Evolutionary conservation across 345 rosid species (phyloP).

Genomic region (Luvunga scandens): DNA sequence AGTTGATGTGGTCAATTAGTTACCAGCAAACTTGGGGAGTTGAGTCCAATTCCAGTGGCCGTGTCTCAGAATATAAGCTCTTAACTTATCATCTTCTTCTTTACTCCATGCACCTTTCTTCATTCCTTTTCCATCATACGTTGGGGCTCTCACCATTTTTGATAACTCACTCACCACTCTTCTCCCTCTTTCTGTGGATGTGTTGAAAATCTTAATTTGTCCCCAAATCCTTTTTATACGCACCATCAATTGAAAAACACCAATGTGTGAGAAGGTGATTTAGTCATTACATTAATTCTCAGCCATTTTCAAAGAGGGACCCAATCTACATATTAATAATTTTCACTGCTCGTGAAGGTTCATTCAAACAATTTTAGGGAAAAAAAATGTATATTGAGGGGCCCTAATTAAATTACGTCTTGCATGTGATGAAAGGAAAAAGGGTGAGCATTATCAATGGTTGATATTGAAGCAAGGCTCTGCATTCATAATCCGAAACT

Average conservation of each 20-base stretch:
- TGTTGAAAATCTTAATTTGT: background rate
- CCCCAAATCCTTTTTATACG: background rate
- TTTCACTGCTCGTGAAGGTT: too few relatives aligned
- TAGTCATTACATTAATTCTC: background rate
- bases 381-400: background rate
- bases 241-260: background rate
- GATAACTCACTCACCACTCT: background rate
- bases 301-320: background rate
- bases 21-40: conserved; percentile 40
- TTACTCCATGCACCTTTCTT: conserved; percentile 45
- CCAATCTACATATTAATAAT: background rate
- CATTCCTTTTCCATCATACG: conserved; percentile 30
- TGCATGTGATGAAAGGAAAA: background rate
- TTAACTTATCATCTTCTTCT: conserved; percentile 37
- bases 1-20: background rate
- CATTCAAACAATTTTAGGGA: too few relatives aligned
- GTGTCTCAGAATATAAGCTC: conserved; percentile 21
- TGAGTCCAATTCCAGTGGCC: conserved; percentile 40
- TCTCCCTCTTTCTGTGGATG: background rate
- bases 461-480: background rate
- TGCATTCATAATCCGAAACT: background rate
- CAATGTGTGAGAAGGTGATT: background rate
- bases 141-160: conserved; percentile 37
- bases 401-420: background rate
- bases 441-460: background rate